Evolutionary conservation across 2,329 filamentous ascomycete species (phyloP).

Genomic region (Fusarium torulosum): DNA sequence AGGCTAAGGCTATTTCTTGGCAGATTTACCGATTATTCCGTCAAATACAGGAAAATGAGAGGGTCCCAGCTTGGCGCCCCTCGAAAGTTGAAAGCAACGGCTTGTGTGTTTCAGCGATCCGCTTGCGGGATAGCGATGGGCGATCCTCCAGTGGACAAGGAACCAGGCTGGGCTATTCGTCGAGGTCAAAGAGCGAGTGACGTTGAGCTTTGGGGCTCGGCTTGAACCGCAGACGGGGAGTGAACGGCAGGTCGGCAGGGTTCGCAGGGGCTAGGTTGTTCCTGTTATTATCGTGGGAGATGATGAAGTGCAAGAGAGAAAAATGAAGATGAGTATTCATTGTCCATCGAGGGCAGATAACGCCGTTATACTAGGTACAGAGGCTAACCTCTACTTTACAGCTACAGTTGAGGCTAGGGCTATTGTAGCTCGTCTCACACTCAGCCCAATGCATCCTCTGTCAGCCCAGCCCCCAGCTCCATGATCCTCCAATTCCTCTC

Average conservation of each 20-base stretch:
- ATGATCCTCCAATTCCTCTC: conserved; percentile 27
- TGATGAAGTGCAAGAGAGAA: conserved; percentile 18
- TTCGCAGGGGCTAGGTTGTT: not conserved
- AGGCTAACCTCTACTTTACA: not conserved
- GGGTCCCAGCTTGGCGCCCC: no score
- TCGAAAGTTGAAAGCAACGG: conserved; percentile 8
- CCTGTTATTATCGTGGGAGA: not conserved
- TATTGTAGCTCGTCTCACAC: conserved; percentile 12
- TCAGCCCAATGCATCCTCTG: conserved; percentile 28
- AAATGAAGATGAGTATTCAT: conserved; percentile 8
- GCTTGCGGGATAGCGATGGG: conserved; percentile 17
- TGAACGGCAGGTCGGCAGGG: conserved; percentile 13
- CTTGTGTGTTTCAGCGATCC: conserved; percentile 36
- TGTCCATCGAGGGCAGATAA: conserved; percentile 1
- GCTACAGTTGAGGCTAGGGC: not conserved
- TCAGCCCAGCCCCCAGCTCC: conserved; percentile 42
- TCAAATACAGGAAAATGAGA: no score
- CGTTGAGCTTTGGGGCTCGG: conserved; percentile 39
- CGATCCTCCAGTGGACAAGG: conserved; percentile 36
- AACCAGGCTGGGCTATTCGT: conserved; percentile 14
- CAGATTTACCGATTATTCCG: no score
- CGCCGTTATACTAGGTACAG: conserved; percentile 16
- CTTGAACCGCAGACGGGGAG: conserved; percentile 26
- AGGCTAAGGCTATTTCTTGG: no score
- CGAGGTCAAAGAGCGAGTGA: conserved; percentile 26